Evolutionary conservation across 306 rosid species (phyloP).

Genomic region (Pueraria montana): DNA sequence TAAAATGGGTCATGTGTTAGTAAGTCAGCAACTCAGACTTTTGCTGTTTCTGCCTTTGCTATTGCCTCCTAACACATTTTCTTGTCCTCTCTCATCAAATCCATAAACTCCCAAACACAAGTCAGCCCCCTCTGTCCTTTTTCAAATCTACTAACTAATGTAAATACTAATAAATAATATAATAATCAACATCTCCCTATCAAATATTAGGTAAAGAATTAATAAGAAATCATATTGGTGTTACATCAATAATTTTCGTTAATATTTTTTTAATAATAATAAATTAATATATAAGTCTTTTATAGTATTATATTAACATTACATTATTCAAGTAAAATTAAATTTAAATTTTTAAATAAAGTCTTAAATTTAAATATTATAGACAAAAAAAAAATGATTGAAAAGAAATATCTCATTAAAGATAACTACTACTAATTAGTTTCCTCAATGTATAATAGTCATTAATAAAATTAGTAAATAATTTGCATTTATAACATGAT

Average conservation of each 20-base stretch:
- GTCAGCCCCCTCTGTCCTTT: constrained; percentile 59
- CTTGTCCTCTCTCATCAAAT: constrained; percentile 25
- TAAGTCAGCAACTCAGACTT: constrained; percentile 52
- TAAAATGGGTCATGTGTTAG: not conserved
- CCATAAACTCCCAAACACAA: constrained; percentile 38
- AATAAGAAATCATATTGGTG: not conserved
- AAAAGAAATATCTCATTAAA: too few species aligned
- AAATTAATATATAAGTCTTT: too few species aligned
- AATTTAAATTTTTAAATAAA: too few species aligned
- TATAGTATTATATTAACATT: too few species aligned
- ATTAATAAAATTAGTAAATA: too few species aligned
- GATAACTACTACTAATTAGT: too few species aligned
- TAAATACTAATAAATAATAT: not conserved
- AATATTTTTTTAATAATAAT: not conserved
- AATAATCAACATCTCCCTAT: not conserved
- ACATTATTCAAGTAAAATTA: too few species aligned
- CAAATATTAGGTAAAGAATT: not conserved
- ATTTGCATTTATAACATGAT: too few species aligned
- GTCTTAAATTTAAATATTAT: too few species aligned
- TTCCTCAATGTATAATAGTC: too few species aligned
- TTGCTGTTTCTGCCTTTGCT: constrained; percentile 23
- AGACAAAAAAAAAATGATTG: too few species aligned
- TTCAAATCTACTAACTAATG: constrained; percentile 11
- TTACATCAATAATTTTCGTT: not conserved
- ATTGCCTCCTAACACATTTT: not conserved